phyloP scores from a whole-genome alignment of 371 early-diverging fungal genomes.

The Smittium culicis region DNA sequence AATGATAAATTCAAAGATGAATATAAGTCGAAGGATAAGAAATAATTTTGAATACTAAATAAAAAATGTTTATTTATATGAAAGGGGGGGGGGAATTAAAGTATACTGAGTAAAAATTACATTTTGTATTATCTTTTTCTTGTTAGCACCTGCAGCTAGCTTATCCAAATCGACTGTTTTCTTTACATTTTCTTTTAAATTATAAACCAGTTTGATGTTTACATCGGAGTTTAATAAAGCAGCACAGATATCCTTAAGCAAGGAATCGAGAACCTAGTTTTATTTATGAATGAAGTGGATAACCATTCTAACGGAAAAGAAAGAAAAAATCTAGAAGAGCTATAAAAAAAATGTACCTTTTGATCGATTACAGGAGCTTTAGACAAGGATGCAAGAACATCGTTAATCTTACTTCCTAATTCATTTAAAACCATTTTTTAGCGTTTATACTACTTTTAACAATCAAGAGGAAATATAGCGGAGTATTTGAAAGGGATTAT shows the following conservation, averaged over 20 bases:
- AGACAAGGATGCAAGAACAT: constrained; percentile 62
- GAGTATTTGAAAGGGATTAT: no score
- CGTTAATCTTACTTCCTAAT: constrained; percentile 78
- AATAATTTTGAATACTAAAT: background rate
- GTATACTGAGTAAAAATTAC: constrained; percentile 30
- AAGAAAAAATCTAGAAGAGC: background rate
- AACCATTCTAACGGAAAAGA: background rate
- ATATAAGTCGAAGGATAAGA: background rate
- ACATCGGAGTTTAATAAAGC: constrained; percentile 92
- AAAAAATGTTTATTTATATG: background rate
- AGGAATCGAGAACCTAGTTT: constrained; percentile 56
- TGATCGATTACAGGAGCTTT: constrained; percentile 79
- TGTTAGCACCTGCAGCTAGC: constrained; percentile 64
- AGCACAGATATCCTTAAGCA: constrained; percentile 76
- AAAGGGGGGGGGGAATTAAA: background rate
- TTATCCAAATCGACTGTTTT: constrained; percentile 66
- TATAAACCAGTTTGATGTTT: constrained; percentile 76
- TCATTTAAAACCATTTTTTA: constrained; percentile 71
- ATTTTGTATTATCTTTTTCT: constrained; percentile 80
- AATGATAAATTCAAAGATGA: constrained; percentile 17
- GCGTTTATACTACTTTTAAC: no score
- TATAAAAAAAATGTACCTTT: constrained; percentile 34
- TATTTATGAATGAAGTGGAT: background rate
- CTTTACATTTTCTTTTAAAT: constrained; percentile 79
- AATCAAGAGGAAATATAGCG: no score